A percentile compares a stretch with the other conserved stretches of the same genome.
These are phyloP conservation scores for Adansonia grandidieri DNA, from an alignment of 441 rosid genomes.

Conservation along the genomic window DNA sequence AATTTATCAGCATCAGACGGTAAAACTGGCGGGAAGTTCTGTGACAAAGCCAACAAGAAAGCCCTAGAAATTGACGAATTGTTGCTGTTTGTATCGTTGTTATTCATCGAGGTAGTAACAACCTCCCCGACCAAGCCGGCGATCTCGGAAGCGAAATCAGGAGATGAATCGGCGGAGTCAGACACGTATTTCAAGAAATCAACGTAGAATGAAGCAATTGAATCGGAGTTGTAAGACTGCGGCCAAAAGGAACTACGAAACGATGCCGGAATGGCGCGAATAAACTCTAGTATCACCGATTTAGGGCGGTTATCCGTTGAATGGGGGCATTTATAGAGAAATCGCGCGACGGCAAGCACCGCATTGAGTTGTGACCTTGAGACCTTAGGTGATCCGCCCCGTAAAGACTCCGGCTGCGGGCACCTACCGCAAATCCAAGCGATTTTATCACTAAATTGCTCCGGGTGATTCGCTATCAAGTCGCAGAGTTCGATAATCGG, in stretches of 20 bases:
- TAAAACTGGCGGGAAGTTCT: conserved; percentile 66
- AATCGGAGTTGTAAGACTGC: conserved; percentile 59
- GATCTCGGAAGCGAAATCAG: conserved; percentile 69
- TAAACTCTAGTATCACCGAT: conserved; percentile 62
- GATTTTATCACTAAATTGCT: conserved; percentile 72
- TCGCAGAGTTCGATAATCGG: conserved; percentile 86
- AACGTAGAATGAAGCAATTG: conserved; percentile 59
- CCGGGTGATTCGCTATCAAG: conserved; percentile 69
- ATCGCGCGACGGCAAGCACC: conserved; percentile 72
- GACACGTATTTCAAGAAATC: conserved; percentile 70
- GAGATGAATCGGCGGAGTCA: conserved; percentile 50
- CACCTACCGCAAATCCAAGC: conserved; percentile 93
- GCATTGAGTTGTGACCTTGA: conserved; percentile 89
- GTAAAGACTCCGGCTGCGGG: conserved; percentile 69
- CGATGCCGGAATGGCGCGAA: conserved; percentile 70
- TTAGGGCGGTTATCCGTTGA: conserved; percentile 60
- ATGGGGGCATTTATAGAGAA: conserved; percentile 62
- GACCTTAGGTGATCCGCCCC: conserved; percentile 69
- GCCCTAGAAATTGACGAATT: conserved; percentile 58
- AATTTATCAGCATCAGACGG: conserved; percentile 69
- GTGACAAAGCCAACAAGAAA: conserved; percentile 70
- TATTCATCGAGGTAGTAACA: conserved; percentile 50
- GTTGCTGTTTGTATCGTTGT: conserved; percentile 37
- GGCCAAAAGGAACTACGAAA: conserved; percentile 86
- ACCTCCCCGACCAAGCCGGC: conserved; percentile 71